Evolutionary conservation across 495 filamentous ascomycete species (phyloP).

Genomic region (Talaromyces thailandensis): DNA sequence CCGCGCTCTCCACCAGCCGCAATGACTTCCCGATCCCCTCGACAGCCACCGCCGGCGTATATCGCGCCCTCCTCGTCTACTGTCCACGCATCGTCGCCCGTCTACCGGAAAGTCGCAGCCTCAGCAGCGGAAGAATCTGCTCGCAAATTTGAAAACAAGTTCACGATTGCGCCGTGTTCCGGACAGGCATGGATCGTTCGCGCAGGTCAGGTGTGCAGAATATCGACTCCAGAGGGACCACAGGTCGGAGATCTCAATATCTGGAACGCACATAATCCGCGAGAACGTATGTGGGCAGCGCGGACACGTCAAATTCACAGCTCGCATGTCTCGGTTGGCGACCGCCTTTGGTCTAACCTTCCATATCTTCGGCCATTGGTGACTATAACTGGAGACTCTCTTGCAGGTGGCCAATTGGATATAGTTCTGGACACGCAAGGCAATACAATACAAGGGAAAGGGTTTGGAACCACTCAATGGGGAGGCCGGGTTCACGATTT

Average conservation of each 20-base stretch:
- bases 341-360: constrained; percentile 68
- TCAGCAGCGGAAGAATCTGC: constrained; percentile 24
- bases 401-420: constrained; percentile 49
- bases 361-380: constrained; percentile 67
- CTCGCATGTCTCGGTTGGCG: constrained; percentile 57
- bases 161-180: constrained; percentile 40
- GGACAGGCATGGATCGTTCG: constrained; percentile 56
- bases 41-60: constrained; percentile 35
- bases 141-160: constrained; percentile 23
- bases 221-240: constrained; percentile 65
- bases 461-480: constrained; percentile 33
- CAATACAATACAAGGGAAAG: constrained; percentile 22
- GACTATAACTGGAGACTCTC: constrained; percentile 61
- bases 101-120: constrained; percentile 32
- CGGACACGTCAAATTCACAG: constrained; percentile 70
- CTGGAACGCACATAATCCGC: constrained; percentile 66
- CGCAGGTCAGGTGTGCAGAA: constrained; percentile 53
- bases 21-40: constrained; percentile 10
- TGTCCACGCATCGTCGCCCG: constrained; percentile 25
- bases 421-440: constrained; percentile 29
- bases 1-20: neutral
- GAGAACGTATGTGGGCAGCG: constrained; percentile 71
- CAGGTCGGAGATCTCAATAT: constrained; percentile 79
- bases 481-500: constrained; percentile 60
- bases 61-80: constrained; percentile 26